phyloP scores from a whole-genome alignment of 2,329 filamentous ascomycete genomes.

The Truncatella angustata region DNA sequence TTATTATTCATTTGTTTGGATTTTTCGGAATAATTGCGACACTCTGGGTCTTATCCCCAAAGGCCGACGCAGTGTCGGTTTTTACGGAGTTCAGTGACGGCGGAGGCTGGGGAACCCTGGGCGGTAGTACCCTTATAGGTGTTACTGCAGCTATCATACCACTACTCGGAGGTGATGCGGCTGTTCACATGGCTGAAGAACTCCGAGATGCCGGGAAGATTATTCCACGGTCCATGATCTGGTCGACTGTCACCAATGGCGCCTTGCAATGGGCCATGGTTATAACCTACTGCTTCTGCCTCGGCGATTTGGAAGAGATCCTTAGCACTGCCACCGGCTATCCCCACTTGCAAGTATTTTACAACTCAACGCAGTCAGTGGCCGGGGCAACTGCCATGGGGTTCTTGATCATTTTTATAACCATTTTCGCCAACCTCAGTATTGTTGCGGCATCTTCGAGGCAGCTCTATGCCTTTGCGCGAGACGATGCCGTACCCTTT shows the following conservation, averaged over 20 bases:
- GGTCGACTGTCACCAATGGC: conserved; percentile 18
- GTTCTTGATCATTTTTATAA: neutral
- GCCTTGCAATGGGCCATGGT: conserved; percentile 19
- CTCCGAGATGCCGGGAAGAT: conserved; percentile 31
- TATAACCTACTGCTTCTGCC: conserved; percentile 21
- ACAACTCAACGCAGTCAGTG: conserved; percentile 13
- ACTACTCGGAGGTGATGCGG: conserved; percentile 33
- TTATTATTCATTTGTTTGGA: conserved; percentile 41
- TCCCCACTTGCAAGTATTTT: conserved; percentile 29
- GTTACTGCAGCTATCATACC: conserved; percentile 38
- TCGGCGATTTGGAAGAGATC: conserved; percentile 14
- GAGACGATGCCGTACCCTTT: neutral
- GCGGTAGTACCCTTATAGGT: conserved; percentile 45
- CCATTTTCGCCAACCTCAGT: neutral
- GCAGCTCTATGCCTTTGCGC: conserved; percentile 1
- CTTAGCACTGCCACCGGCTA: conserved; percentile 18
- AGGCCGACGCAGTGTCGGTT: conserved; percentile 35
- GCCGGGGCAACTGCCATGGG: neutral
- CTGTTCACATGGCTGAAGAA: conserved; percentile 38
- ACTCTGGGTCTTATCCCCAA: conserved; percentile 32
- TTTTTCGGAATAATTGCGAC: conserved; percentile 41
- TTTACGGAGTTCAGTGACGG: conserved; percentile 46
- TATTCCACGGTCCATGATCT: conserved; percentile 36
- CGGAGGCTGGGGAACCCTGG: conserved; percentile 44
- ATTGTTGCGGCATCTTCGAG: neutral